Base-by-base conservation (phyloP, 2,329 filamentous ascomycete species). In the Knufia petricola region DNA sequence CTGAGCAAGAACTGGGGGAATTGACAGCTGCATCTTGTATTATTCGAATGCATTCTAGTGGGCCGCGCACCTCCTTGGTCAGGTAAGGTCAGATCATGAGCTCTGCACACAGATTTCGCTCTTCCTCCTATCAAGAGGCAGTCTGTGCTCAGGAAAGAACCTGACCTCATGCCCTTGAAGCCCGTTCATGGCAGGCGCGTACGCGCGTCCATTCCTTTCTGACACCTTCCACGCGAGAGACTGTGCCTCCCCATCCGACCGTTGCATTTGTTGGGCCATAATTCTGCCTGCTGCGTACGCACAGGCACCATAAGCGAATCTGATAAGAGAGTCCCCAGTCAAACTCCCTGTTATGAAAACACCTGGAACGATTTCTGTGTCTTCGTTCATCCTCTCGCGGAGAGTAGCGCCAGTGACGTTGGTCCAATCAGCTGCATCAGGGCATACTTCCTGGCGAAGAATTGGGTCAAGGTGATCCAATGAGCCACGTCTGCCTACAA, bases 271-370 rank as follows among this genome's bases (percentile, higher is more conserved):
- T 6, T 53, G 51, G 2, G 53, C 53, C 23, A 74, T 66, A 17
- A 80, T 69, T 52, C 69, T 72, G 3, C 76, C 73, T 3, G 76
- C 78, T 3, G 73, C 69, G 56, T 75, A 76, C 6, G 75, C 71
- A 54, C 77, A 79, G 3, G 76, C 73, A 2, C 78, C 77, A 23
- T 78, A 75, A 7, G 76, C 75, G 56, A 79, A 78, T 1, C 77
- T 67, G 21, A 81, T 74, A 2, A 81, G 64, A 2, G 76, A 78
- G 59, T 81, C 78, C 3, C 78, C 78, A 0, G 77, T 77, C 43
- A 81, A 57, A 53, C 76, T 79, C 9, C 78, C 78, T 31, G 75
- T 74, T 37, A 77, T 70, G 59, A 78, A 79, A 24, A 80, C 66
- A 37, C 70, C 63, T 1, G 62, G 66, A 0, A 75, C 70, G 24